Base-by-base conservation (phyloP, 2,329 filamentous ascomycete species). In the Aspergillus fijiensis region DNA sequence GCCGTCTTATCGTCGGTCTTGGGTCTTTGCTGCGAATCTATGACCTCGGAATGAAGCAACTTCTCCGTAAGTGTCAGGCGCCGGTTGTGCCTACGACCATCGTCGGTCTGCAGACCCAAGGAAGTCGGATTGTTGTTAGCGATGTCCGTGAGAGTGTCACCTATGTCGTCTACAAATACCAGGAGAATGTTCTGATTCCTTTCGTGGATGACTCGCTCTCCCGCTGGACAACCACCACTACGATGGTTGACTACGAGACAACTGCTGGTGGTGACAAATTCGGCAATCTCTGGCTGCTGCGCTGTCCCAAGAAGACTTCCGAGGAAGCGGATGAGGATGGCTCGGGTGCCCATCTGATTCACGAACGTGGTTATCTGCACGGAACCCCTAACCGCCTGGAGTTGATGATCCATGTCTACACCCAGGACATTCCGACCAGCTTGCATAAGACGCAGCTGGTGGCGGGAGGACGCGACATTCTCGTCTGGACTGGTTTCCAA, bases 231-330 rank as follows among this genome's bases (percentile, higher is more conserved):
- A 96, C 92, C 0, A 90, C 90, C 67, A 89, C 90, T 0, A 85
- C 92, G 2, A 96, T 99, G 92, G 88, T 98, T 2, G 95, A 99
- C 77, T 99, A 99, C 76, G 95, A 99, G 74, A 96, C 95, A 1
- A 87, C 91, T 25, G 93, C 92, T 2, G 95, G 94, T 39, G 94
- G 94, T 39, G 95, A 99, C 80, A 98, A 97, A 73, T 99, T 99
- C 66, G 96, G 95, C 62, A 99, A 99, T 70, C 78, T 99, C 16
- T 99, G 92, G 88, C 85, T 99, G 49, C 83, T 99, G 31, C 89
- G 95, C 51, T 95, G 91, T 70, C 92, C 94, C 0, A 82, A 88
- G 61, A 95, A 96, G 74, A 88, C 89, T 7, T 96, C 91, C 42
- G 89, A 92, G 65, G 91, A 96, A 73, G 90, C 92, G 0, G 95